Percentiles rank a stretch among this genome's conserved stretches.
These are phyloP conservation scores for Ramicandelaber brevisporus DNA, from an alignment of 192 early-diverging fungal genomes.

Conservation along the genomic window DNA sequence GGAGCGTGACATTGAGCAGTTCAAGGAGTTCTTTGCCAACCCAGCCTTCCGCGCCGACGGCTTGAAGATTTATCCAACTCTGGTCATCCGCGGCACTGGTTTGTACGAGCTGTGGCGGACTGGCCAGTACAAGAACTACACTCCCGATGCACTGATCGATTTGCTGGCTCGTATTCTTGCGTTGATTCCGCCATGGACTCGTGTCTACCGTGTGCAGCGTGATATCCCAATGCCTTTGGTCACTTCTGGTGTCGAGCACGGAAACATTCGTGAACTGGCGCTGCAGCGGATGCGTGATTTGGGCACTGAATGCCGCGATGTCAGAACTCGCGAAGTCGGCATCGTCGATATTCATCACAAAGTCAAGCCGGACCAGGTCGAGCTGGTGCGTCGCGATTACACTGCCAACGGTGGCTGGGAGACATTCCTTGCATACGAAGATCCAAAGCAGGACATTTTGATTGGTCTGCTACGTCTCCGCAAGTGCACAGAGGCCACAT, in stretches of 20 bases:
- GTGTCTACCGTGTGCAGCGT: conserved; percentile 92
- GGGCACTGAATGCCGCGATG: conserved; percentile 87
- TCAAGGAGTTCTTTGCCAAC: conserved; percentile 96
- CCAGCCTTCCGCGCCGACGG: conserved; percentile 97
- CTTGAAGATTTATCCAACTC: conserved; percentile 91
- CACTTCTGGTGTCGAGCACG: conserved; percentile 93
- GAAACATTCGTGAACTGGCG: conserved; percentile 87
- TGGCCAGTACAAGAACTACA: conserved; percentile 91
- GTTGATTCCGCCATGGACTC: conserved; percentile 95
- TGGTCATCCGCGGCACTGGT: conserved; percentile 96
- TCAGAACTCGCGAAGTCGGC: conserved; percentile 93
- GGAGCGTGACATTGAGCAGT: conserved; percentile 97
- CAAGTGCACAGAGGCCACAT: conserved; percentile 70
- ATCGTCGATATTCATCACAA: conserved; percentile 95
- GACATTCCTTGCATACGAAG: conserved; percentile 96
- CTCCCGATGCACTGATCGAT: conserved; percentile 87
- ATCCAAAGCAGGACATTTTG: conserved; percentile 86
- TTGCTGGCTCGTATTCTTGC: conserved; percentile 85
- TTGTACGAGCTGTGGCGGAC: conserved; percentile 98
- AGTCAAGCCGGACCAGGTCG: conserved; percentile 80
- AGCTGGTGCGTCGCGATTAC: conserved; percentile 93
- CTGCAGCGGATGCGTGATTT: conserved; percentile 89
- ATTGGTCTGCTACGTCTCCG: conserved; percentile 83
- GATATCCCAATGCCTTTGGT: conserved; percentile 99
- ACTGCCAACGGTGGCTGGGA: conserved; percentile 97